These are phyloP conservation scores for Coniochaeta hoffmannii DNA, from an alignment of 2,329 filamentous ascomycete species.

Conservation along the genomic window DNA sequence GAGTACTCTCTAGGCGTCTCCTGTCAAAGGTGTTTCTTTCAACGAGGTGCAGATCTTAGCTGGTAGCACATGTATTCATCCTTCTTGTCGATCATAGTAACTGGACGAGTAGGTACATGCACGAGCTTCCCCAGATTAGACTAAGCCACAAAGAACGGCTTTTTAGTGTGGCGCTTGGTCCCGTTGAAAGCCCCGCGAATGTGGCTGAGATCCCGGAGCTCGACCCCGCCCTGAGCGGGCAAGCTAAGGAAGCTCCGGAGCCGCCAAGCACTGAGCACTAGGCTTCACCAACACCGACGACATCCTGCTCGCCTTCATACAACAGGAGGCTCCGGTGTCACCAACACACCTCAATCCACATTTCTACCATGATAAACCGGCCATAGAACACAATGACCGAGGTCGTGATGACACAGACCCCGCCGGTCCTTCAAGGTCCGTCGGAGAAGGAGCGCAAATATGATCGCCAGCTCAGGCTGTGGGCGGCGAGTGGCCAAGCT, in stretches of 20 bases:
- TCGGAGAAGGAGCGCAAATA: conserved; percentile 70
- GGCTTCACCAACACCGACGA: neutral
- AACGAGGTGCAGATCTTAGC: no score
- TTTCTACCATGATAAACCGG: neutral
- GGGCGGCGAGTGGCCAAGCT: conserved; percentile 86
- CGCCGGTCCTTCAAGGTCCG: conserved; percentile 42
- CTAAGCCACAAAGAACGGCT: no score
- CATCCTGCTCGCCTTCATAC: neutral
- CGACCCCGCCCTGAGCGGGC: neutral
- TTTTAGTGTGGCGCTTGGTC: neutral
- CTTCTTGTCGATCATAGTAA: no score
- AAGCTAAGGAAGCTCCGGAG: neutral
- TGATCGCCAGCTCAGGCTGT: conserved; percentile 88
- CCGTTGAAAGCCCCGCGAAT: neutral
- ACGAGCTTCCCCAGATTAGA: no score
- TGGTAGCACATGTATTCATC: no score
- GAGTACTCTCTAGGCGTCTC: no score
- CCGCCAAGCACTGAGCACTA: neutral
- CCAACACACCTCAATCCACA: neutral
- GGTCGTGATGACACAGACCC: conserved; percentile 35
- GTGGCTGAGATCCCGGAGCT: neutral
- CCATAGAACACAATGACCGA: conserved; percentile 30
- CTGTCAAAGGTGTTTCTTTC: no score
- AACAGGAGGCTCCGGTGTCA: neutral
- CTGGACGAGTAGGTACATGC: no score